Evolutionary conservation across 2,329 filamentous ascomycete genomes (phyloP).

Genomic region (Ophiostoma australiae): DNA sequence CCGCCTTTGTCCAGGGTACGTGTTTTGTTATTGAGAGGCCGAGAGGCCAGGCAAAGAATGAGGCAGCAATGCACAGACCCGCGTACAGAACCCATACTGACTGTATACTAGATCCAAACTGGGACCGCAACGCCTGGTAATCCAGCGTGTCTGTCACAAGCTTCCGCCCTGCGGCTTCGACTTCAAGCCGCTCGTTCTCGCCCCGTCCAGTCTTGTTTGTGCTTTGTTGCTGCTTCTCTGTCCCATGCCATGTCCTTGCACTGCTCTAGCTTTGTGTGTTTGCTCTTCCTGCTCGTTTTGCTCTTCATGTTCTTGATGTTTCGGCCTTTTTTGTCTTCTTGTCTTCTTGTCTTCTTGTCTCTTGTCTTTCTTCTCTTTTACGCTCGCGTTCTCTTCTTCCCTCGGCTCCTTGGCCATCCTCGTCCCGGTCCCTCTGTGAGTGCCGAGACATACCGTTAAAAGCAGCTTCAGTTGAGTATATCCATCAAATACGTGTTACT

Average conservation of each 20-base stretch:
- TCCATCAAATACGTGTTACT: background rate
- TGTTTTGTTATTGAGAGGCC: background rate
- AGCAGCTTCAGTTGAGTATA: slow-evolving; percentile 12
- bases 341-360: background rate
- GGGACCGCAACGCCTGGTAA: slow-evolving; percentile 89
- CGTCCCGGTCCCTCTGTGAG: background rate
- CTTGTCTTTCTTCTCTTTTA: background rate
- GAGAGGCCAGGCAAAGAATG: background rate
- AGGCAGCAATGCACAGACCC: background rate
- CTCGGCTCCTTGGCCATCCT: background rate
- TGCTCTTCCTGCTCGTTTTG: background rate
- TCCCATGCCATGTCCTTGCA: background rate
- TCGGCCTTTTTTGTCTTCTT: background rate
- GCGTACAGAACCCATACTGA: background rate
- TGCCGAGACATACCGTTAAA: background rate
- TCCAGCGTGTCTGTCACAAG: background rate
- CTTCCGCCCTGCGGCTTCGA: background rate
- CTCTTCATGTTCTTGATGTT: background rate
- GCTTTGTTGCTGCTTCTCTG: background rate
- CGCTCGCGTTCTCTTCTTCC: background rate
- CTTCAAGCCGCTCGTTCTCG: background rate
- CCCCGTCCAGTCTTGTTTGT: background rate
- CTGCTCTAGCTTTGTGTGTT: background rate
- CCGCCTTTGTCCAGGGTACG: slow-evolving; percentile 89
- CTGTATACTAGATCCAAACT: slow-evolving; percentile 64